Base-by-base conservation (phyloP, 352 stramenopile species). In the Phytophthora ohioensis region DNA sequence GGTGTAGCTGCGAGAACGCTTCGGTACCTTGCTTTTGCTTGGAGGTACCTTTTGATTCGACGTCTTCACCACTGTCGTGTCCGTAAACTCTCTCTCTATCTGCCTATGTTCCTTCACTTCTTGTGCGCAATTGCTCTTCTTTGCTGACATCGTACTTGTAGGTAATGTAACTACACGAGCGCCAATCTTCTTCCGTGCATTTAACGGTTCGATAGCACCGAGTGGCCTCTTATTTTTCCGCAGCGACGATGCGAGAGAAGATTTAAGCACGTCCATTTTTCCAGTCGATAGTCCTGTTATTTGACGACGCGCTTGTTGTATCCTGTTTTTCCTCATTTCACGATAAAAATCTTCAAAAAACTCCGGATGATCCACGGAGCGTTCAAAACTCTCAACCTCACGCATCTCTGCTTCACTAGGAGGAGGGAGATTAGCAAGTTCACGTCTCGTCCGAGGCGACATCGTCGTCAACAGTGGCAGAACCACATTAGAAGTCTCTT, bases 391-490 rank as follows among this genome's bases (percentile, higher is more conserved):
- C n/a, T 81, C 59, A 53, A 91, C 75, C 11, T 68, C 69, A 4
- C 69, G 52, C 48, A 84, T 51, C 12, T 91, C 84, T 11, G 70
- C 65, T 9, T 67, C 38, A 2, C 41, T 78, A 21, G 78, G 71
- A 27, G 80, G 60, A 2, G 84, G 80, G 3, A 91, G 45, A 0
- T 75, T 74, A 5, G 80, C 73, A 10, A 91, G 67, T 5, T 67
- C 70, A 21, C 76, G 67, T 35, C 71, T 75, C n/a, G 78, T 89
- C 53, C 80, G 59, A 13, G 84, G 81, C 1, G 81, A 85, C 17
- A 91, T 72, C 6, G 74, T 87, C 38, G 60, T 80, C 21, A 91
- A 58, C 10, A 90, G 36, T 11, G 84, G 84, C 1, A 89, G 62
- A 8, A 75, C 41, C 4, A 76, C 8, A 8, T 48, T 3, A 5